Base-by-base conservation (phyloP, 208 protist genomes). In the Wallacemonas sp. region DNA sequence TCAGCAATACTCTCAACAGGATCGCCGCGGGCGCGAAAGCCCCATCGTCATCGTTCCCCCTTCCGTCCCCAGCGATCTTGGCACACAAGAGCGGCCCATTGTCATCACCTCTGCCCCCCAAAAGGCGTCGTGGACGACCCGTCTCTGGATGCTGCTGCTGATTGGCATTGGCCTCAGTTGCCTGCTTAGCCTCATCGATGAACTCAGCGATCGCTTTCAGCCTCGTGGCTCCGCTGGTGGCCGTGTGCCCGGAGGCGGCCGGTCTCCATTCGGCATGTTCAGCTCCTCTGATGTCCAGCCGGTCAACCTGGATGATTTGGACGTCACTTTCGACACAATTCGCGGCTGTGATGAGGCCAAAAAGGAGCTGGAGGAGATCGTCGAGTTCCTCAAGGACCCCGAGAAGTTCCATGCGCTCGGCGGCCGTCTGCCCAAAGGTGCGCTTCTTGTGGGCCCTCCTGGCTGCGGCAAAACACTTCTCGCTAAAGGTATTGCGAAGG, bases 391-490 rank as follows among this genome's bases (percentile, higher is more conserved):
- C 11, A 95, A 94, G 49, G 86, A 98, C 60, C 98, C 98, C 8
- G 74, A 91, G 31, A 94, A 91, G 73, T 99, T 98, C 67, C 77
- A 90, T 27, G 67, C 75, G 21, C 74, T 99, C 24, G 98, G 98
- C 22, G 97, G 94, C 4, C 95, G 97, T 34, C 82, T 99, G 59
- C 97, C 97, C 26, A 98, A 98, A 47, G 98, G 97, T 66, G 87
- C 98, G 1, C 72, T 99, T 33, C 80, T 99, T n/a, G 89, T 97
- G 17, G 98, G 98, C 6, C 97, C 97, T n/a, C 98, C 98, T 21
- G 98, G 98, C 30, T 98, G 96, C 38, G 98, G 98, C 24, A 99
- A 99, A 68, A 97, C 91, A 27, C 84, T 96, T 79, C 81, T 97
- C 14, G 91, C 93, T 9, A 96, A 96, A 69, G 93, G 91, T 26